These are phyloP conservation scores for Musa acuminata DNA, from an alignment of 176 grass and related monocot genomes.

Conservation along the genomic window DNA sequence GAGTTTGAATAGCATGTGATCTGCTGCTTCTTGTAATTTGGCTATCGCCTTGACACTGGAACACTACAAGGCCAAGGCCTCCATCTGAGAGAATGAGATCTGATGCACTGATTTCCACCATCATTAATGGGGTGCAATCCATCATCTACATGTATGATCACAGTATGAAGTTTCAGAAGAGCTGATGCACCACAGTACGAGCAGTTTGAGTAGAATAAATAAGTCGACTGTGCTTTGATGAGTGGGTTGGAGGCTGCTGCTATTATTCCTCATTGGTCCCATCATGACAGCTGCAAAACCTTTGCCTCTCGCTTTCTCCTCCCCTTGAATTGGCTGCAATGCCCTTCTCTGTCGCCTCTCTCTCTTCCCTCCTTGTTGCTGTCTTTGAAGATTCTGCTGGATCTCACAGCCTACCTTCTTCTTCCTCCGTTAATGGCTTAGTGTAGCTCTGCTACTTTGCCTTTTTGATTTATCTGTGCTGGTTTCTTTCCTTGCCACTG, in stretches of 20 bases:
- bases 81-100: no score
- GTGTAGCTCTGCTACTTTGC: no score
- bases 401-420: no score
- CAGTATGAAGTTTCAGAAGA: no score
- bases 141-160: no score
- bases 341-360: neutral
- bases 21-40: no score
- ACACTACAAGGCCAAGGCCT: no score
- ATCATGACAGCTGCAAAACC: constrained; percentile 14
- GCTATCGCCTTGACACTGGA: no score
- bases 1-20: no score
- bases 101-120: no score
- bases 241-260: neutral
- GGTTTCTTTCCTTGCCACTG: no score
- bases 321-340: neutral
- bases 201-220: neutral
- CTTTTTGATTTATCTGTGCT: neutral
- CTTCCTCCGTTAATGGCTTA: neutral
- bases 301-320: neutral
- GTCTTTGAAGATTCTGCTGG: neutral
- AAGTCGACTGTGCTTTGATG: neutral
- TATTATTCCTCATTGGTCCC: neutral
- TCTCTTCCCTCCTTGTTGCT: neutral
- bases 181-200: neutral
- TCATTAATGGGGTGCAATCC: no score